Conservation (phyloP, 1,284 basidiomycete genomes). For the Anthracocystis walkeri region DNA sequence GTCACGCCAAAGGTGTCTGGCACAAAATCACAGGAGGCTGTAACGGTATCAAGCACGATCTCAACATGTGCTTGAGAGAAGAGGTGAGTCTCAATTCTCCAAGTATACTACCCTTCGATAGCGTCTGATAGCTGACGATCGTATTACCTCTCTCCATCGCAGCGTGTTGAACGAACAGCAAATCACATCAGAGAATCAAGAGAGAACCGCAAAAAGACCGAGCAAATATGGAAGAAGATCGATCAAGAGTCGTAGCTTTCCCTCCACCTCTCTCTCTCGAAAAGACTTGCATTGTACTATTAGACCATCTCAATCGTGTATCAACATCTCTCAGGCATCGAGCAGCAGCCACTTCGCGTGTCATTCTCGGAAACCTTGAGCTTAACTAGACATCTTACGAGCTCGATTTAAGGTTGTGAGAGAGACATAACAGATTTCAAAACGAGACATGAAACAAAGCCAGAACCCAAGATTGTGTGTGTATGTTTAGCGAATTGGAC, state of each 20-base stretch:
- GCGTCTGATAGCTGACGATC: background rate
- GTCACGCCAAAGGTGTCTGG: conserved; percentile 47
- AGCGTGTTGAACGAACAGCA: conserved; percentile 45
- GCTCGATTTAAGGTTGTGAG: background rate
- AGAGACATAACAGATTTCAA: background rate
- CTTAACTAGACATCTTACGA: background rate
- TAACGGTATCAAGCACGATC: conserved; percentile 57
- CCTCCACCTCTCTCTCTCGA: background rate
- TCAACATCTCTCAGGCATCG: background rate
- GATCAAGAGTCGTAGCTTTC: conserved; percentile 36
- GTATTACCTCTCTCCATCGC: background rate
- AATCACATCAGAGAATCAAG: conserved; percentile 38
- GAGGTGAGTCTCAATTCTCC: conserved; percentile 40
- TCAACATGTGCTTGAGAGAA: conserved; percentile 56
- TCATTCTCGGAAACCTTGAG: background rate
- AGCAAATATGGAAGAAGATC: conserved; percentile 53
- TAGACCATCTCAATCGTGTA: conserved; percentile 13
- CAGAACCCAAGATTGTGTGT: background rate
- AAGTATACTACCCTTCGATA: no score
- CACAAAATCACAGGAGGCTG: conserved; percentile 56
- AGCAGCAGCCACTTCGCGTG: no score
- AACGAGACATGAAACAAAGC: background rate
- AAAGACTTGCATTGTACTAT: conserved; percentile 7
- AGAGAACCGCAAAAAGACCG: conserved; percentile 45
- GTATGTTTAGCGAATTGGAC: conserved; percentile 32